Evolutionary conservation across 257 asterid genomes (phyloP), one percentile per base, ranked within the genome.

Genomic region (Nyctanthes arbortristis): DNA sequence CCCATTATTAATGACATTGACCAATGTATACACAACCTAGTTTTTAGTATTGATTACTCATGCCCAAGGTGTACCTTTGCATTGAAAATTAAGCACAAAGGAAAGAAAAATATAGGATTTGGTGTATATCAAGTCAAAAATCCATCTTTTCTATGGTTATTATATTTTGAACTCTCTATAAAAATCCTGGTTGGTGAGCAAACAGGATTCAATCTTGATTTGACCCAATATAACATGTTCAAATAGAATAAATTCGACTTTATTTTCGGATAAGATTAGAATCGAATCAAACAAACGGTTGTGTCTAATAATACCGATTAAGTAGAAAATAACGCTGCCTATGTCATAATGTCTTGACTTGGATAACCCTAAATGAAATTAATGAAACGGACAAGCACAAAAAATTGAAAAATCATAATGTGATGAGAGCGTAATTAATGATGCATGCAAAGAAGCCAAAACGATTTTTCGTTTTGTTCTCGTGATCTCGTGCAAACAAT

Each of bases 371-470:
- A 52, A 52, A 22, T 52, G 14, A 9, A 16, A 24, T 2, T 52
- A 52, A 22, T 20, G 58, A 49, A 49, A 7, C 29, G 22, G 22
- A 1, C 7, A 18, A 22, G 10, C 4, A 22, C 20, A 9, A 49
- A 12, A 22, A 7, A 49, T 18, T n/a, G 0, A 22, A 3, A 52
- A 52, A 22, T 52, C 59, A 52, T 20, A 24, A 16, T 2, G 82
- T 57, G 80, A 82, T 84, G 77, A 75, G 77, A 75, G 73, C 70
- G 71, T 54, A 80, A 85, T 85, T 81, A 80, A 83, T 81, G 84
- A 62, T 57, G 73, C 66, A 66, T 66, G 67, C 32, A 78, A 72
- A 80, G 77, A 66, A 73, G 66, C 85, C 75, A 74, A 80, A 76
- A 65, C n/a, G 80, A 81, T 79, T 77, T 65, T 70, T 66, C n/a